phyloP scores from a whole-genome alignment of 805 yeast species.

The Candida maesae region DNA sequence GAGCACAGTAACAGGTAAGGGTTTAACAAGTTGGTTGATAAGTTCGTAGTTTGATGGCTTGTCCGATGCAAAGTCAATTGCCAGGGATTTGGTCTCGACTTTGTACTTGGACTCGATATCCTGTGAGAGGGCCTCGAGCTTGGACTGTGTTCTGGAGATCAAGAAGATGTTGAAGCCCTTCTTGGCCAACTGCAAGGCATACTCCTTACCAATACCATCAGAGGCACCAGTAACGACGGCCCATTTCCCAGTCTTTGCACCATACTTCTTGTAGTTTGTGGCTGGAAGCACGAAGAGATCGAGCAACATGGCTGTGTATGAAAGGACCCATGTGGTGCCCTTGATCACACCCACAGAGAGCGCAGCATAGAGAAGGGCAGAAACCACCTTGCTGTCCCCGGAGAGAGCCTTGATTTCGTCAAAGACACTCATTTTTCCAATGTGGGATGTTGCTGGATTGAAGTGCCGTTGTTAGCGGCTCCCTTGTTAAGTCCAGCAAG shows the following conservation, averaged over 20 bases:
- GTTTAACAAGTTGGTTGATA: conserved; percentile 43
- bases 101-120: conserved; percentile 58
- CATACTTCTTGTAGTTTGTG: conserved; percentile 58
- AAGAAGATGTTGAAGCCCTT: conserved; percentile 81
- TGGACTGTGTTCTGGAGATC: conserved; percentile 79
- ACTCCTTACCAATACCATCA: conserved; percentile 96
- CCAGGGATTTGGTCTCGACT: conserved; percentile 62
- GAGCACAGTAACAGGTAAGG: conserved; percentile 65
- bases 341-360: conserved; percentile 63
- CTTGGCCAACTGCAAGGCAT: conserved; percentile 77
- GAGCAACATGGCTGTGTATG: conserved; percentile 48
- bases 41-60: conserved; percentile 49
- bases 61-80: conserved; percentile 77
- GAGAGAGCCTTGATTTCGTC: conserved; percentile 12
- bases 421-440: conserved; percentile 18
- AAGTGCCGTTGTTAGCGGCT: background rate
- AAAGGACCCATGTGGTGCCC: conserved; percentile 46
- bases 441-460: background rate
- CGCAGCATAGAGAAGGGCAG: conserved; percentile 34
- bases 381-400: conserved; percentile 11
- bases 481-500: too few relatives aligned
- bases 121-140: conserved; percentile 60
- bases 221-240: conserved; percentile 98
- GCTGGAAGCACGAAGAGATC: conserved; percentile 66
- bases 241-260: conserved; percentile 73